Evolutionary conservation across 2,329 filamentous ascomycete genomes (phyloP), one percentile per base, ranked within the genome.

Genomic region (Sporothrix sp.): DNA sequence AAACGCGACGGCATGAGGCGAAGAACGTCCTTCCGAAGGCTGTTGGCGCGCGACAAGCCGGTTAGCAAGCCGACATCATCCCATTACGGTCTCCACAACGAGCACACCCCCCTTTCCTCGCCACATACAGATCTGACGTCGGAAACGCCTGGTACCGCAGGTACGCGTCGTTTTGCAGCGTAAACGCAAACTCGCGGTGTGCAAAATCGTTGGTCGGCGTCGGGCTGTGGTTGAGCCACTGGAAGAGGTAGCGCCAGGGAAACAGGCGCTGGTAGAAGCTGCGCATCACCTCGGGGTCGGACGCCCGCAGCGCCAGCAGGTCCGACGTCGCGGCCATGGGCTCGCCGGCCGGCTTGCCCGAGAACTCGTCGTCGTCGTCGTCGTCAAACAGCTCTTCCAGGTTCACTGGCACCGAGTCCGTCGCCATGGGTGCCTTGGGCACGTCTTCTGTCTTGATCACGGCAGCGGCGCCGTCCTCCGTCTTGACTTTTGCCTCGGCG

Each of bases 241-340:
- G 90, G 68, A 96, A 98, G 18, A 97, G 81, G 55, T 87, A 85
- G 53, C 90, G 82, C 75, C 95, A 98, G 4, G 93, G 93, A 61
- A 97, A 97, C 33, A 98, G 75, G 43, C 93, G 87, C 63, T 95
- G 87, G 65, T 98, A 98, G 71, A 96, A 98, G 57, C 85, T 87
- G 60, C 86, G 81, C 81, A 97, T 89, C 10, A 94, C 78, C 62
- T 90, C 87, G 2, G 87, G 82, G 58, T 95, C 35, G 81, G 59
- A 85, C 37, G 77, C 73, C 33, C 67, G 71, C 30, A 73, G 59
- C 0, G 66, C 60, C 13, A 65, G 42, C 13, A 50, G 7, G 25
- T 52, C 47, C 14, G 43, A 27, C 18, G 48, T 23, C 10, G 28
- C 30, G n/a, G 35, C 20, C 5, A 35, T 20, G 5, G 25, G 13